These are phyloP conservation scores for Cytospora piceicola DNA, from an alignment of 2,329 filamentous ascomycete species.

Conservation along the genomic window DNA sequence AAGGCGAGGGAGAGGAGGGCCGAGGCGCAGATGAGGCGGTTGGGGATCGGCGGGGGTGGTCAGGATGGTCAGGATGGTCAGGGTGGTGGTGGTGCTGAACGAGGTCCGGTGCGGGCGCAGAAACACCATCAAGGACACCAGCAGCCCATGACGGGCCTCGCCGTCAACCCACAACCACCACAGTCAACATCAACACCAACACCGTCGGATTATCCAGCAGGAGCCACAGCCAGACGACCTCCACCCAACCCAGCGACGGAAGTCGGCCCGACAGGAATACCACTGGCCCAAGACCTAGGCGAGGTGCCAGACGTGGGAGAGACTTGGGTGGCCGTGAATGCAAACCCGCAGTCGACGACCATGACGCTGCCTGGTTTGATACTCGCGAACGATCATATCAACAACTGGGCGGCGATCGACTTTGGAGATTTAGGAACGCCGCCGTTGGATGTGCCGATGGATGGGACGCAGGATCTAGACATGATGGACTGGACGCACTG, in stretches of 20 bases:
- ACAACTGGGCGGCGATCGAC: constrained; percentile 21
- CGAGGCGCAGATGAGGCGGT: constrained; percentile 37
- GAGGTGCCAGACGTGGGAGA: neutral
- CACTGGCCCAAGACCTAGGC: constrained; percentile 18
- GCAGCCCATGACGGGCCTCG: neutral
- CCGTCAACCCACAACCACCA: neutral
- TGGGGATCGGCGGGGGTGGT: constrained; percentile 32
- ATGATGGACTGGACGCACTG: constrained; percentile 45
- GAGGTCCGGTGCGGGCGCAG: neutral
- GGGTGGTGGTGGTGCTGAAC: neutral
- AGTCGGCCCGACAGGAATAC: constrained; percentile 19
- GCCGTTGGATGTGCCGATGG: constrained; percentile 27
- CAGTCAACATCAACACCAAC: neutral
- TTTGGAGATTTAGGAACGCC: constrained; percentile 19
- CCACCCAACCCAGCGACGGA: constrained; percentile 9
- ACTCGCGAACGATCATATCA: constrained; percentile 14
- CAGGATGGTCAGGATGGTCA: no score
- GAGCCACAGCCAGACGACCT: neutral
- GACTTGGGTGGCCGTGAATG: neutral
- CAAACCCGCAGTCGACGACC: neutral
- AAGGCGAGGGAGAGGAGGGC: constrained; percentile 50
- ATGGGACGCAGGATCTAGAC: constrained; percentile 36
- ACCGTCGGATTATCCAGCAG: neutral
- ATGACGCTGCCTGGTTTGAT: constrained; percentile 3
- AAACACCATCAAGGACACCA: constrained; percentile 1